Base-by-base conservation (phyloP, 2,329 filamentous ascomycete genomes). In the Aspergillus pseudoviridinutans region DNA sequence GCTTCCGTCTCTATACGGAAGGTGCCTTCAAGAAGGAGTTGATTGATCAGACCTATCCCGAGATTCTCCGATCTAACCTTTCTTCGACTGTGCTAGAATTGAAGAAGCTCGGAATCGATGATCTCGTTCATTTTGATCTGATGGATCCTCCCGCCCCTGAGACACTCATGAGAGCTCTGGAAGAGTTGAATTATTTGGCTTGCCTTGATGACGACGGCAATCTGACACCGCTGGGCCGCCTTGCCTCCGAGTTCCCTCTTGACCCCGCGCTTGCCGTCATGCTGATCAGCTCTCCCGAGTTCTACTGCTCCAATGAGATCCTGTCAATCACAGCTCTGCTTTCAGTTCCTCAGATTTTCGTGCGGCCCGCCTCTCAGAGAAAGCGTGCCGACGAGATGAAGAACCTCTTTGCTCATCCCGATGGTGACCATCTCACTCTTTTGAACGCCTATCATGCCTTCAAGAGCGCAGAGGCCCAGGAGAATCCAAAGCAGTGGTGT, bases 381-480 rank as follows among this genome's bases (percentile, higher is more conserved):
- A 95, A 96, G 78, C 88, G 90, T 49, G 94, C 94, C 50, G 94
- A 99, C 72, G 92, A 97, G 75, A 97, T 97, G 92, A 99, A 99
- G 81, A 83, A 87, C 42, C 84, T 93, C 44, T 99, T 99, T 70
- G 88, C 91, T 28, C 94, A 99, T 72, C 86, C 87, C 0, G 93
- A 97, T 63, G 94, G 94, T 55, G 94, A 99, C 70, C 94, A 99
- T 70, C 82, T 99, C 49, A 97, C 94, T 17, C 88, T 99, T 74
- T 85, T 99, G 60, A 99, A 99, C 73, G 93, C 93, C 49, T 99
- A 97, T 76, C 95, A 99, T 74, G 94, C 94, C 24, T 99, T 96
- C 85, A 97, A 96, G 79, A 82, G 86, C 46, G 75, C 86, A 70
- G 80, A 84, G 65, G 82, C 88, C 64, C 83, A 89, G 79, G 81